Evolutionary conservation across 768 basidiomycete genomes (phyloP).

Genomic region (Trametes meyenii): DNA sequence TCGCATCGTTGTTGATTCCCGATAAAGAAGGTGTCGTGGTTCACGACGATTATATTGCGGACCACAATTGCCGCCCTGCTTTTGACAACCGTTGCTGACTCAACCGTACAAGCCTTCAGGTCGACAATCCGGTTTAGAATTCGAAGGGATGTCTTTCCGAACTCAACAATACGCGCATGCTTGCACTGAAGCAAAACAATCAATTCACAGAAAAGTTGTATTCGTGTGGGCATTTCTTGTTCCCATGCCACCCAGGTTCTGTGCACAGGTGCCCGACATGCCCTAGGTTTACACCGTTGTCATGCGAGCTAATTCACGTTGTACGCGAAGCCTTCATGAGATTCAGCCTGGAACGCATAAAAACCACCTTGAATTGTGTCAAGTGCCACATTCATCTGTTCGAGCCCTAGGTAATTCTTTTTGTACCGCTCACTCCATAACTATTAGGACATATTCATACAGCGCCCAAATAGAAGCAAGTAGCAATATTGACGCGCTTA

Average conservation of each 20-base stretch:
- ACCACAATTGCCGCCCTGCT: conserved; percentile 8
- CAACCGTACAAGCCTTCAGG: not conserved
- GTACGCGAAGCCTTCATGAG: not conserved
- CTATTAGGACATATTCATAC: not conserved
- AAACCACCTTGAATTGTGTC: not conserved
- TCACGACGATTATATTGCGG: not conserved
- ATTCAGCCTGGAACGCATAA: not conserved
- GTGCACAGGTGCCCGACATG: too few species aligned
- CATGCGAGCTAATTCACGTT: not conserved
- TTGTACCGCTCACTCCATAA: not conserved
- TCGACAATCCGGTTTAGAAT: too few species aligned
- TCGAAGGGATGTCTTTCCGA: too few species aligned
- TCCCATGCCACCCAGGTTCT: not conserved
- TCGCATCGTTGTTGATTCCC: not conserved
- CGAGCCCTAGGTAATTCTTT: not conserved
- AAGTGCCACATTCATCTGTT: not conserved
- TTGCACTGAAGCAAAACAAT: not conserved
- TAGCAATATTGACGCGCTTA: not conserved
- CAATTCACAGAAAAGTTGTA: not conserved
- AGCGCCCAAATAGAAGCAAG: not conserved
- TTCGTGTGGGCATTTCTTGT: not conserved
- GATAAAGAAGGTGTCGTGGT: conserved; percentile 14
- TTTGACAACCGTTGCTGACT: not conserved
- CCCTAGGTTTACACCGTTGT: not conserved
- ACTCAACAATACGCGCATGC: not conserved